These are phyloP conservation scores for Arabis alpina DNA, from an alignment of 345 rosid genomes.

Conservation along the genomic window DNA sequence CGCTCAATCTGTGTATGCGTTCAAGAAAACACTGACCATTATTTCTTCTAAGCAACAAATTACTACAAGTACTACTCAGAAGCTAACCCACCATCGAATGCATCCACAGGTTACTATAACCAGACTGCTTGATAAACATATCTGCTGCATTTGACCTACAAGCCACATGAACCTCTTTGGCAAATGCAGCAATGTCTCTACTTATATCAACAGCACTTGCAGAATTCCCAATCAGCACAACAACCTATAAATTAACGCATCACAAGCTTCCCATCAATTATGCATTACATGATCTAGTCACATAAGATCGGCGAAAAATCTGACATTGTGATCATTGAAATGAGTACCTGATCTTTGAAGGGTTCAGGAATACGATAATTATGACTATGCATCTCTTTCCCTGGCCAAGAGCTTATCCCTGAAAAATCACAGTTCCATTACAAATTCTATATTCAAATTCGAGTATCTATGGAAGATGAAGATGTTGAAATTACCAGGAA, in stretches of 20 bases:
- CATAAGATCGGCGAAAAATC: neutral
- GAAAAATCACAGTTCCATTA: no score
- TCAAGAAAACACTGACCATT: neutral
- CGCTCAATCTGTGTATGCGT: conserved; percentile 58
- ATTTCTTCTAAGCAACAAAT: neutral
- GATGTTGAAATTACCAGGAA: conserved; percentile 64
- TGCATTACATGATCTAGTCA: neutral
- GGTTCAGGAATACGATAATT: conserved; percentile 71
- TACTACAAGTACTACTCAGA: neutral
- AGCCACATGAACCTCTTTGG: conserved; percentile 85
- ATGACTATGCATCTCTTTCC: conserved; percentile 90
- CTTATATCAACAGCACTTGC: conserved; percentile 76
- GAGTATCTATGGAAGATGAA: no score
- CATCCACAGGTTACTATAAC: conserved; percentile 63
- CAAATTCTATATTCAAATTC: no score
- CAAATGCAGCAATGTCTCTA: conserved; percentile 63
- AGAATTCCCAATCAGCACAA: conserved; percentile 70
- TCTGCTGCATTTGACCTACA: conserved; percentile 58
- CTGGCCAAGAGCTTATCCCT: conserved; percentile 87
- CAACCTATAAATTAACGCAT: conserved; percentile 53
- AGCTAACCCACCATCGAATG: conserved; percentile 72
- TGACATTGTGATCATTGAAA: neutral
- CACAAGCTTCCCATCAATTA: conserved; percentile 18
- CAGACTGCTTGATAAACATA: conserved; percentile 48
- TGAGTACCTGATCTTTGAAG: conserved; percentile 65